A percentile compares a stretch with the other conserved stretches of the same genome.
Evolutionary conservation across 1,284 basidiomycete species (phyloP).

Genomic region (Sanghuangporus sanghuang): DNA sequence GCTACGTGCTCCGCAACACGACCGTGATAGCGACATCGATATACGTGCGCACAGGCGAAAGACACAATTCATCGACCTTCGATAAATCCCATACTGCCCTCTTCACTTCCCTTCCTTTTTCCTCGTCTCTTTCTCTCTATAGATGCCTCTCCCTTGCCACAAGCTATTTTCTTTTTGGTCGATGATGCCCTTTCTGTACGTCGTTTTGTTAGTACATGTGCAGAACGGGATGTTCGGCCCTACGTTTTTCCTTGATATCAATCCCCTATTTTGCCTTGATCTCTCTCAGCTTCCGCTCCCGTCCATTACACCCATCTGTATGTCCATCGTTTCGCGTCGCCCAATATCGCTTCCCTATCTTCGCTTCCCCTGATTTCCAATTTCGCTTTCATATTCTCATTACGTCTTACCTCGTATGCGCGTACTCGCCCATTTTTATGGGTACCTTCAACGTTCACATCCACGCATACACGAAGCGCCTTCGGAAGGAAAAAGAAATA

Average conservation of each 20-base stretch:
- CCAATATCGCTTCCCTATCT: not conserved
- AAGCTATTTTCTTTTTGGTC: not conserved
- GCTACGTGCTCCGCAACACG: not conserved
- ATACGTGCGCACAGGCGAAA: conserved; percentile 13
- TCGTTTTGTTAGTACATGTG: not conserved
- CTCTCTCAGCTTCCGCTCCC: not conserved
- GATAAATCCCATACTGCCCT: not conserved
- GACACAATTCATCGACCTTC: conserved; percentile 17
- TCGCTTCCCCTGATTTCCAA: not conserved
- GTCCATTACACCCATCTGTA: too few relatives aligned
- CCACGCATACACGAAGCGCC: not conserved
- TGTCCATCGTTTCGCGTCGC: too few relatives aligned
- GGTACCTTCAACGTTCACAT: not conserved
- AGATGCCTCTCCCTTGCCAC: not conserved
- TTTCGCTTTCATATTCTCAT: not conserved
- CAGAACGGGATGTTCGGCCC: not conserved
- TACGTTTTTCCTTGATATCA: not conserved
- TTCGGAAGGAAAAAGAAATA: not conserved
- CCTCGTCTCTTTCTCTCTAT: not conserved
- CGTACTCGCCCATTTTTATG: not conserved
- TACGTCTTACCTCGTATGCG: not conserved
- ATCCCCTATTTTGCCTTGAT: not conserved
- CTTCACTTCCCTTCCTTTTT: not conserved
- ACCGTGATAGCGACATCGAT: conserved; percentile 12
- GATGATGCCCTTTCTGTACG: not conserved